Conservation (phyloP, 2,329 filamentous ascomycete genomes). For the Pseudocercospora macadamiae region DNA sequence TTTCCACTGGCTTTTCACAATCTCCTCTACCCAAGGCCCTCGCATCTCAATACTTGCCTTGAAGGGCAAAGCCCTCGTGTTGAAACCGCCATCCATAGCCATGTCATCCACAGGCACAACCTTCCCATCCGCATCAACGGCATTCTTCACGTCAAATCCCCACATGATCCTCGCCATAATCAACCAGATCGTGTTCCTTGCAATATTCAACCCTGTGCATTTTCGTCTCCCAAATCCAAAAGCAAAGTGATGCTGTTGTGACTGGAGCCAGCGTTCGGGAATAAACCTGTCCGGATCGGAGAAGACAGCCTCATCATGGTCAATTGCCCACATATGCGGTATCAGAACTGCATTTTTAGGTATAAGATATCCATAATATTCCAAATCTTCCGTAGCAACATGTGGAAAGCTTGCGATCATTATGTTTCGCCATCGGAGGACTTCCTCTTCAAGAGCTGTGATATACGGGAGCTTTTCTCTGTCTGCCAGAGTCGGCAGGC, state of each 20-base stretch:
- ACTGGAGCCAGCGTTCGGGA: neutral
- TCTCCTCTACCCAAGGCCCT: neutral
- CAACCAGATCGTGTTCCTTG: slow-evolving; percentile 34
- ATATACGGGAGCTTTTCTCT: slow-evolving; percentile 31
- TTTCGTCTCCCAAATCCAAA: slow-evolving; percentile 38
- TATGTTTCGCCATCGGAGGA: slow-evolving; percentile 32
- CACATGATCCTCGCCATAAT: slow-evolving; percentile 51
- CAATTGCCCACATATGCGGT: neutral
- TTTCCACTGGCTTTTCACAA: neutral
- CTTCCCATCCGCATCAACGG: slow-evolving; percentile 36
- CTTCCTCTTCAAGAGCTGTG: slow-evolving; percentile 34
- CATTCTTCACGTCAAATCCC: slow-evolving; percentile 46
- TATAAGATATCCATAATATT: slow-evolving; percentile 22
- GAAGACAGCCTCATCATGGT: neutral
- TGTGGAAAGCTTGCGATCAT: slow-evolving; percentile 39
- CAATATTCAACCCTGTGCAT: slow-evolving; percentile 37
- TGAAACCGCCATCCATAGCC: neutral
- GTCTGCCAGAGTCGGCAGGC: slow-evolving; percentile 33
- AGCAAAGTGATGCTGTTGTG: slow-evolving; percentile 21
- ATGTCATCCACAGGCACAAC: slow-evolving; percentile 38
- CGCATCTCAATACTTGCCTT: neutral
- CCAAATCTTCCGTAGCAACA: slow-evolving; percentile 39
- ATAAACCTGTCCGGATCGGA: neutral
- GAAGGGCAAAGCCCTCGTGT: neutral
- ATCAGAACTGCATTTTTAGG: neutral